Evolutionary conservation across 225 moss, liverwort and hornwort species (phyloP), one percentile per base, ranked within the genome.

Genomic region (Sphagnum tenellum): DNA sequence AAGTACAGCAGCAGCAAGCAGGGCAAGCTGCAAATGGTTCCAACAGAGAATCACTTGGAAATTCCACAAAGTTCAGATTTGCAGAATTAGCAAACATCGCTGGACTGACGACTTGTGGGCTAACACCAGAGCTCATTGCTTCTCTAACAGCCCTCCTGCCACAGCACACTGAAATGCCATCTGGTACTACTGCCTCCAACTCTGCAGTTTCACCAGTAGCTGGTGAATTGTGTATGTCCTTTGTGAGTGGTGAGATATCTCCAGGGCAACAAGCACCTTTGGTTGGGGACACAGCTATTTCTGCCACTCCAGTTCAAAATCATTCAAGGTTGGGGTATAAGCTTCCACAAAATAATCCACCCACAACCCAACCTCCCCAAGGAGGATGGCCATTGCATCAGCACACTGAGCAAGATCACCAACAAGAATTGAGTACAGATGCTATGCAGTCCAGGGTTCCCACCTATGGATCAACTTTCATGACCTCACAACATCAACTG

Each of bases 71-170:
- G 44, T 49, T 72, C 12, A 72, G 12, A 45, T 65, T 62, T 47
- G 63, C 75, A 56, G 77, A 71, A 46, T 45, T 78, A 65, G 69
- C 65, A 12, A 77, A 56, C 59, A 66, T 76, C 3, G 58, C 67
- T 48, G 71, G 74, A 11, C 73, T 85, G 49, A 81, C 81, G 49
- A 81, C 81, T 8, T 54, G 72, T 7, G 76, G 63, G 12, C 44
- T 86, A 48, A 86, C 86, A 0, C 79, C 86, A 3, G 86, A 86
- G 57, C 74, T 86, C 8, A 68, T 86, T 12, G 82, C 65, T 49
- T 86, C 82, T 46, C 76, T 86, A 44, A 76, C 82, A 44, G 79
- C 82, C 48, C 67, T 86, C 57, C 61, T 86, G 12, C 86, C 86
- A 45, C 75, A 70, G 9, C 74, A 86, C 10, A 70, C 57, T 52